These are phyloP conservation scores for Sporisorium exsertum DNA, from an alignment of 1,284 basidiomycete species.

Conservation along the genomic window DNA sequence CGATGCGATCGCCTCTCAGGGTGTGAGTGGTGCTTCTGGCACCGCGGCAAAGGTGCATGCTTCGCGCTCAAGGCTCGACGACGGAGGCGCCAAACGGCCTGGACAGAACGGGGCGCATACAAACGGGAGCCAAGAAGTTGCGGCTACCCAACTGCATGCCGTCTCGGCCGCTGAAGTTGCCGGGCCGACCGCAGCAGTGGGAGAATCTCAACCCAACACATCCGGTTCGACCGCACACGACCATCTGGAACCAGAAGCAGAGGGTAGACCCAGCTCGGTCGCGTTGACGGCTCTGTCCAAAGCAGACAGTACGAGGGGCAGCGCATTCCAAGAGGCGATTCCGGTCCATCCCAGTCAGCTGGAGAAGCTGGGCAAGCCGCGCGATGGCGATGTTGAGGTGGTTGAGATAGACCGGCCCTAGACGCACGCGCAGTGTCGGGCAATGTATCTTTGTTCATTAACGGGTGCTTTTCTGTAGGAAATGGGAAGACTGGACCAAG, in stretches of 20 bases:
- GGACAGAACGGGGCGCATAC: slow-evolving; percentile 4
- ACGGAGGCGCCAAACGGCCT: neutral
- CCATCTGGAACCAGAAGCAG: slow-evolving; percentile 7
- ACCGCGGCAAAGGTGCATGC: slow-evolving; percentile 12
- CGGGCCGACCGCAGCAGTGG: neutral
- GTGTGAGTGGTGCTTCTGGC: neutral
- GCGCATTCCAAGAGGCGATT: slow-evolving; percentile 36
- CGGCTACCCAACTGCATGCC: neutral
- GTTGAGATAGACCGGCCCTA: slow-evolving; percentile 7
- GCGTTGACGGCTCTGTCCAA: slow-evolving; percentile 18
- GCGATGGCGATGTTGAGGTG: slow-evolving; percentile 34
- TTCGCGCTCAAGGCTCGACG: slow-evolving; percentile 8
- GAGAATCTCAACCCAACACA: slow-evolving; percentile 7
- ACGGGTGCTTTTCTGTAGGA: neutral
- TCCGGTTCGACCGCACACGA: neutral
- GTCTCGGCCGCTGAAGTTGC: neutral
- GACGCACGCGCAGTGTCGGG: neutral
- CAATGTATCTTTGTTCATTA: neutral
- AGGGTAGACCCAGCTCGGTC: slow-evolving; percentile 18
- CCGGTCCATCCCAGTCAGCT: slow-evolving; percentile 41
- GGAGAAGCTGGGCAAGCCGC: slow-evolving; percentile 15
- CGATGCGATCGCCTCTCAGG: slow-evolving; percentile 25
- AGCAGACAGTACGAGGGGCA: slow-evolving; percentile 14
- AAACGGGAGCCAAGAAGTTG: neutral
- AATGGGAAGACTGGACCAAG: neutral